Base-by-base conservation (phyloP, 441 rosid genomes). In the Iberis amara region DNA sequence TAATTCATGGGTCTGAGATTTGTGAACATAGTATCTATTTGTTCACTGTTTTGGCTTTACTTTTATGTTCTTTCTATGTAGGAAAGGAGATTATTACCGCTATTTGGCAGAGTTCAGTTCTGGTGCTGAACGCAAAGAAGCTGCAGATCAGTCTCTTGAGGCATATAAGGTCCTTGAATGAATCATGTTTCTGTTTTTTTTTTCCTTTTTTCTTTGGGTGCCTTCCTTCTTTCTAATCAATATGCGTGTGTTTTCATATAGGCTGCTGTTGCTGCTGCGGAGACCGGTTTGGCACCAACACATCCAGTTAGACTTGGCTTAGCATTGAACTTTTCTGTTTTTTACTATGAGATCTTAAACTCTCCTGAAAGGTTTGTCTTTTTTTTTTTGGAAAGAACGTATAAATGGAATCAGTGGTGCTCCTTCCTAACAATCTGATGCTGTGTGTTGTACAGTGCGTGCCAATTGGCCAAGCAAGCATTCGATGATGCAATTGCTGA, bases 281-380 rank as follows among this genome's bases (percentile, higher is more conserved):
- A 64, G 68, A 48, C 81, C 11, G 94, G 86, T 47, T 72, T 90
- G 69, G 64, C 88, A 23, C 88, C 97, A 7, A 85, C 96, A 43
- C 97, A 90, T 73, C 96, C 97, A 47, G 89, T 87, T 65, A 81
- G 96, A 72, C 92, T 90, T 72, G 96, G 97, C 64, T 72, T 90
- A 58, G 94, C 96, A 31, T 58, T 90, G 66, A 90, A 90, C 84
- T 86, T 84, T 57, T 86, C 96, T 0, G 97, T 90, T 58, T 90
- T 90, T 78, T 87, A 81, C 78, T 87, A 87, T 68, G 97, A 90
- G 78, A 90, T 90, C 68, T 71, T 90, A 72, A 90, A 82, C 74
- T 86, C 96, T 3, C 89, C 96, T 31, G 96, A 84, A 64, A 84
- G 96, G 96, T 48, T 11, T 31, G 39, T 26, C n/a, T n/a, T n/a